Evolutionary conservation across 2,329 filamentous ascomycete species (phyloP).

Genomic region (Trichophyton rubrum): DNA sequence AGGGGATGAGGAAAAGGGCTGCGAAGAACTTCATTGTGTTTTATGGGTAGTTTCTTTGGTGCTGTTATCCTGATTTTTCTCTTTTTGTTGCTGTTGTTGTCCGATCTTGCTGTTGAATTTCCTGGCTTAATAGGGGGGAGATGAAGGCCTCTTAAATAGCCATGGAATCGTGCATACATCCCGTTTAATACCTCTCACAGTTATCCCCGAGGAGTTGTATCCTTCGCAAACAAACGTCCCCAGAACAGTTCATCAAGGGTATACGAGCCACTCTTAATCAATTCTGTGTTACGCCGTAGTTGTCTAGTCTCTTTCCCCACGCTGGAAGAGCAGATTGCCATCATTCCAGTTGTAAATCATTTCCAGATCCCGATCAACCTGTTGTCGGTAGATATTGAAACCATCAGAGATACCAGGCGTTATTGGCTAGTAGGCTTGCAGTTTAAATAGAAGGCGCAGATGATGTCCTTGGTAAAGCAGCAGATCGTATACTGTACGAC

Average conservation of each 20-base stretch:
- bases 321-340: neutral
- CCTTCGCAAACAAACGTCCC: neutral
- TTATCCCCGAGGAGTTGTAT: neutral
- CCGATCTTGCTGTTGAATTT: neutral
- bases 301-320: neutral
- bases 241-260: neutral
- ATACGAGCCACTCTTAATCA: neutral
- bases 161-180: neutral
- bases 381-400: neutral
- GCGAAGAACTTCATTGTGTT: conserved; percentile 1
- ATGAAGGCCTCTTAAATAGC: conserved; percentile 2
- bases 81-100: neutral
- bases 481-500: conserved; percentile 2
- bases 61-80: neutral
- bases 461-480: neutral
- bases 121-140: neutral
- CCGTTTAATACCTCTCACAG: neutral
- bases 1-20: neutral
- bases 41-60: neutral
- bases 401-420: neutral
- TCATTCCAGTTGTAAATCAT: neutral
- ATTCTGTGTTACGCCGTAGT: neutral
- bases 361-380: neutral
- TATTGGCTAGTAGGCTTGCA: neutral
- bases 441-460: neutral